Conservation (phyloP, 495 filamentous ascomycete genomes). For the Penicillium crystallinum region DNA sequence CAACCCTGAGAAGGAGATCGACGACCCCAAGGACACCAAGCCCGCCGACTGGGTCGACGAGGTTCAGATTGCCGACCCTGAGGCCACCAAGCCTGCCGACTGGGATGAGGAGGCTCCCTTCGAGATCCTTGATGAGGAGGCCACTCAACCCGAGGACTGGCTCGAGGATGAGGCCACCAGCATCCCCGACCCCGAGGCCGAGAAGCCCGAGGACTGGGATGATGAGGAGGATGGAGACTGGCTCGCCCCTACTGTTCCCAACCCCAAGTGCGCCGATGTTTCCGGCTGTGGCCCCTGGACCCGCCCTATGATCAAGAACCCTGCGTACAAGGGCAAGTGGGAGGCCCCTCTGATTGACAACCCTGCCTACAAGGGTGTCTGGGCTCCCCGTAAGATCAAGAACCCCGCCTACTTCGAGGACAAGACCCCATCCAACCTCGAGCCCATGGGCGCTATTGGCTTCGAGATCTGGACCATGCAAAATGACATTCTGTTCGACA, state of each 20-base stretch:
- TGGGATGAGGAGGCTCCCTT: constrained; percentile 99
- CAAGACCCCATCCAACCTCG: constrained; percentile 92
- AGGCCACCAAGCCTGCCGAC: constrained; percentile 92
- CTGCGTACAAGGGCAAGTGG: constrained; percentile 99
- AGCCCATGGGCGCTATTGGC: constrained; percentile 97
- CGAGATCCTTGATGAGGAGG: constrained; percentile 91
- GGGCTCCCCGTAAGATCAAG: constrained; percentile 91
- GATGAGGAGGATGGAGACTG: constrained; percentile 99
- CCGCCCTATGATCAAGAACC: constrained; percentile 91
- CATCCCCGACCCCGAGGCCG: constrained; percentile 90
- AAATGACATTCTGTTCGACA: constrained; percentile 97
- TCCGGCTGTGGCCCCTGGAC: constrained; percentile 95
- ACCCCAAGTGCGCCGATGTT: constrained; percentile 91
- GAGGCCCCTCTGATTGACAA: constrained; percentile 90
- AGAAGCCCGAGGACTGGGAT: constrained; percentile 99
- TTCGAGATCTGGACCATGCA: constrained; percentile 99
- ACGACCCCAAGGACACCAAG: constrained; percentile 93
- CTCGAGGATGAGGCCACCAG: constrained; percentile 82
- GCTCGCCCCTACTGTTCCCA: constrained; percentile 86
- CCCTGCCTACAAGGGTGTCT: constrained; percentile 95
- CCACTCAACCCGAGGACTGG: constrained; percentile 91
- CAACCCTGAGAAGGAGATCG: constrained; percentile 95
- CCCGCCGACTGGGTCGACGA: constrained; percentile 95
- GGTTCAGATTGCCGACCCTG: constrained; percentile 82
- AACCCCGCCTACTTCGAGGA: constrained; percentile 98